phyloP scores from a whole-genome alignment of 2,329 filamentous ascomycete species.

The Botryotinia globosa region DNA sequence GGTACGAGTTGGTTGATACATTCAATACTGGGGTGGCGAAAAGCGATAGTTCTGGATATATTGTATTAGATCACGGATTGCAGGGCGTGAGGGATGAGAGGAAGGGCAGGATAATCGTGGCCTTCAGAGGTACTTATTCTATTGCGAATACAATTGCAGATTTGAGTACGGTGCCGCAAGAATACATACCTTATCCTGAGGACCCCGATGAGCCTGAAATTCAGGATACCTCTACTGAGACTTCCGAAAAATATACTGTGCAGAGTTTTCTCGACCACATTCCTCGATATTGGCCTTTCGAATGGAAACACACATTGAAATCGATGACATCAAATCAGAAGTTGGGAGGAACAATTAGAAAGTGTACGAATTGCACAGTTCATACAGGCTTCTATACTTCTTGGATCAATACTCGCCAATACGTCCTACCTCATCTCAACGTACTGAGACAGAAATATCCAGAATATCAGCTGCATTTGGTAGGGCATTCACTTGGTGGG shows the following conservation, averaged over 20 bases:
- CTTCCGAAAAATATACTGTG: neutral
- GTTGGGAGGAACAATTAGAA: slow-evolving; percentile 28
- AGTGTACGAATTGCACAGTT: slow-evolving; percentile 84
- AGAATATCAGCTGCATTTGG: slow-evolving; percentile 69
- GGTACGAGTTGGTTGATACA: slow-evolving; percentile 72
- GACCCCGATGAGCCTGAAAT: slow-evolving; percentile 39
- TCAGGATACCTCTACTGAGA: neutral
- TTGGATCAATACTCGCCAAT: slow-evolving; percentile 71
- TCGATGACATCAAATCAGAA: neutral
- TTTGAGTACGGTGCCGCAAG: slow-evolving; percentile 82
- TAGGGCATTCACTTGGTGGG: slow-evolving; percentile 87
- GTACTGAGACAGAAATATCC: slow-evolving; percentile 60
- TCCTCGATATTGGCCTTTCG: neutral
- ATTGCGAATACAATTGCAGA: slow-evolving; percentile 89
- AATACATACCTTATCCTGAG: slow-evolving; percentile 80
- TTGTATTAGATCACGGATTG: slow-evolving; percentile 74
- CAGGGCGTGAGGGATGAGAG: neutral
- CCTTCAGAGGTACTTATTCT: slow-evolving; percentile 93
- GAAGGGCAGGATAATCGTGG: slow-evolving; percentile 66
- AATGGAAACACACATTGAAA: neutral
- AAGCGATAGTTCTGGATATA: slow-evolving; percentile 89
- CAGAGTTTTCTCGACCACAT: neutral
- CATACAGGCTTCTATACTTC: slow-evolving; percentile 86
- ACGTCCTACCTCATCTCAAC: slow-evolving; percentile 66
- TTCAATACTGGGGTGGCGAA: slow-evolving; percentile 89